These are phyloP conservation scores for Russula sp. DNA, from an alignment of 768 basidiomycete species.

Conservation along the genomic window DNA sequence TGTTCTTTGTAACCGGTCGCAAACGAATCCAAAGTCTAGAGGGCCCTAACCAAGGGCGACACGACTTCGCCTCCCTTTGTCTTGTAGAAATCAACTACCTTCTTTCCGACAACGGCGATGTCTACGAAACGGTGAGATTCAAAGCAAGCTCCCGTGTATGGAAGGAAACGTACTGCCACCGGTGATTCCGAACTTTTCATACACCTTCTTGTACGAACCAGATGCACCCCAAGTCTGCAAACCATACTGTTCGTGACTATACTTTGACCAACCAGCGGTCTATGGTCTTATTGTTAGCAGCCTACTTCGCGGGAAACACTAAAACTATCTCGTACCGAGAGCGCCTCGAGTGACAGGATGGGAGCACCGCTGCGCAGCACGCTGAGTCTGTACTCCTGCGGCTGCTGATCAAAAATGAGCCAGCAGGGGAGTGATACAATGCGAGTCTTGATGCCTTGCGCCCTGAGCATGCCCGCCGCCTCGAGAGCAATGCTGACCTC, in stretches of 20 bases:
- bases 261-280: conserved; percentile 84
- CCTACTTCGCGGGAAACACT: background rate
- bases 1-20: background rate
- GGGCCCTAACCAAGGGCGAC: conserved; percentile 75
- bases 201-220: conserved; percentile 85
- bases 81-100: conserved; percentile 85
- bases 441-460: conserved; percentile 72
- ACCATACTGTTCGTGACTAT: conserved; percentile 86
- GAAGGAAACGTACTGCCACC: conserved; percentile 49
- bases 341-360: conserved; percentile 84
- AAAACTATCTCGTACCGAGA: conserved; percentile 39
- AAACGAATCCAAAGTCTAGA: conserved; percentile 32
- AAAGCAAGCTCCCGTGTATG: background rate
- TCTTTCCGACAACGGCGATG: conserved; percentile 77
- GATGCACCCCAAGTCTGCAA: conserved; percentile 78
- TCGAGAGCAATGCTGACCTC: conserved; percentile 87
- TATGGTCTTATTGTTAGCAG: conserved; percentile 17
- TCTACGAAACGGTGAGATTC: conserved; percentile 35
- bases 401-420: conserved; percentile 81
- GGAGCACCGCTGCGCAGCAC: conserved; percentile 88
- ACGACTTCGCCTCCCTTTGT: conserved; percentile 60
- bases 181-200: conserved; percentile 86
- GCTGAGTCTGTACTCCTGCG: conserved; percentile 69
- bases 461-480: conserved; percentile 73
- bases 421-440: conserved; percentile 88